Percentiles rank a stretch among this genome's conserved stretches.
These are phyloP conservation scores for Ophiocordyceps camponoti-rufipedis DNA, from an alignment of 2,329 filamentous ascomycete species.

Conservation along the genomic window DNA sequence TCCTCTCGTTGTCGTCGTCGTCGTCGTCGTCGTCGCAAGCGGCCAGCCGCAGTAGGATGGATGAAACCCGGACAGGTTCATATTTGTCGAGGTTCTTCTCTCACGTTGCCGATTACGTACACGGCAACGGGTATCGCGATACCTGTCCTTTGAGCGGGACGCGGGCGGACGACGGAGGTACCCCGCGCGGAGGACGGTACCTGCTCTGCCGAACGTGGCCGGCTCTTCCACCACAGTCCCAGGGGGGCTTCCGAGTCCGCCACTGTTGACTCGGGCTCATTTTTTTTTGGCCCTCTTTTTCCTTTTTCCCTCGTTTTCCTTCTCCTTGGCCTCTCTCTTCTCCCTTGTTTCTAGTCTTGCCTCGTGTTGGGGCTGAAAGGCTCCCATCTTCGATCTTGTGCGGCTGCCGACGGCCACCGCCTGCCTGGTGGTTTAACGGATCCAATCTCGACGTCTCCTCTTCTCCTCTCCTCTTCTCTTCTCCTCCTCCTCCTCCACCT, in stretches of 20 bases:
- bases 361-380: no score
- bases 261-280: not conserved
- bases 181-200: not conserved
- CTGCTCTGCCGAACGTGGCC: not conserved
- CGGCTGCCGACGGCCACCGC: no score
- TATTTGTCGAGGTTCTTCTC: not conserved
- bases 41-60: not conserved
- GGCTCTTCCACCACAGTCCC: no score
- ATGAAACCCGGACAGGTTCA: no score
- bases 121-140: not conserved
- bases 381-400: no score
- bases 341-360: not conserved
- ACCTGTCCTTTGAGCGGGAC: not conserved
- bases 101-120: not conserved
- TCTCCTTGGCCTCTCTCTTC: not conserved
- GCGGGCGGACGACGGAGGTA: not conserved
- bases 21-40: no score
- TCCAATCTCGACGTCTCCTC: not conserved
- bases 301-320: not conserved
- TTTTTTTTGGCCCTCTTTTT: not conserved
- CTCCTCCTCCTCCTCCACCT: not conserved
- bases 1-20: no score
- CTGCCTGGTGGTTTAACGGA: no score
- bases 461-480: not conserved
- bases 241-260: no score